Base-by-base conservation (phyloP, 352 stramenopile species). In the Blastocystis hominis region DNA sequence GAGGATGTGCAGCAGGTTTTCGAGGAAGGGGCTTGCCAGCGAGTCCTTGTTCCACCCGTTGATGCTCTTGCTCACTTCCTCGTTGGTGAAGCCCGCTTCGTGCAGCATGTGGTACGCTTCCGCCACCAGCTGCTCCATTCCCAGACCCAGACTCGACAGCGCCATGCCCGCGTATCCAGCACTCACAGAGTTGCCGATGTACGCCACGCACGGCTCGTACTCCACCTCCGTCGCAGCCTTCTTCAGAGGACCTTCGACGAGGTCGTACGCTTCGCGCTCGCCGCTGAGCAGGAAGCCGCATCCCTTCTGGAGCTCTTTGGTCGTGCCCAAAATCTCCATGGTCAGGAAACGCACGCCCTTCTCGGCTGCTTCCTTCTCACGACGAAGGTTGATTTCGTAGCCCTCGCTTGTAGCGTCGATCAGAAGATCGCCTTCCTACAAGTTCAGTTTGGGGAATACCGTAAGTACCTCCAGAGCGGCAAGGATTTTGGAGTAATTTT, bases 151-250 rank as follows among this genome's bases (percentile, higher is more conserved):
- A 86, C 97, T 96, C 92, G 99, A 98, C 93, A 99, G 96, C 86
- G 98, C 95, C 96, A 98, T 99, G 92, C 98, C 98, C 75, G 98
- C 95, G 91, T 99, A 99, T 91, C 98, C 98, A 76, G 96, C 97
- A 38, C 93, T 93, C 88, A 96, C 97, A 53, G 97, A 93, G n/a
- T 92, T 92, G 47, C 97, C 97, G 62, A 98, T 90, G 91, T 98
- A 98, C 64, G 94, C 96, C 24, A 95, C 97, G 90, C 96, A 98
- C 30, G 95, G 91, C 40, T 78, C 68, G 47, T 88, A 77, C 4
- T 88, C 59, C 30, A 64, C 92, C 34, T 97, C 95, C 90, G 97
- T 93, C 5, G 96, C 96, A 0, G 96, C 95, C 89, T 95, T 97
- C 91, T 98, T 98, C 79, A 98, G 91, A 88, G 98, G 98, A 6